phyloP scores from a whole-genome alignment of 2,329 filamentous ascomycete species.

The Calonectria crousiana region DNA sequence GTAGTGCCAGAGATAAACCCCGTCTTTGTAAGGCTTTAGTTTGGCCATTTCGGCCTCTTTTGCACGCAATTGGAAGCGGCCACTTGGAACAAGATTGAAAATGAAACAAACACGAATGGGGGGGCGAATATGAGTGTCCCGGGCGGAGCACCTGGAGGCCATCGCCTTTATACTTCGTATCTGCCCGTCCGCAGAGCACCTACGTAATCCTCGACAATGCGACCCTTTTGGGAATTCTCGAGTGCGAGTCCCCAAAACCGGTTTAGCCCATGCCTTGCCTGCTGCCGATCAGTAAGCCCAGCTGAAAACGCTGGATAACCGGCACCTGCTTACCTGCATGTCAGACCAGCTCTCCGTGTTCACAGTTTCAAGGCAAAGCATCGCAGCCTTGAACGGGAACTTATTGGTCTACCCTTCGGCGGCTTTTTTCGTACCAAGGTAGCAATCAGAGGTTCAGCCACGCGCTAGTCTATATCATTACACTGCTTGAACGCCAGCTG shows the following conservation, averaged over 20 bases:
- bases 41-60: neutral
- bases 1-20: constrained; percentile 1
- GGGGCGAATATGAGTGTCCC: neutral
- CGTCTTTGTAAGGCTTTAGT: neutral
- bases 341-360: neutral
- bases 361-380: no score
- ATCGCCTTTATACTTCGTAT: neutral
- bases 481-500: neutral
- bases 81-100: neutral
- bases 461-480: neutral
- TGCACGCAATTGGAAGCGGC: neutral
- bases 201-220: neutral
- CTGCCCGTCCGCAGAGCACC: neutral
- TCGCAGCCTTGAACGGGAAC: no score
- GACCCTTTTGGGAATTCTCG: neutral
- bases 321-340: neutral
- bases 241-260: neutral
- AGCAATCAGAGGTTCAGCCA: neutral
- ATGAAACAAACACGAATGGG: neutral
- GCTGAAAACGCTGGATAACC: constrained; percentile 2
- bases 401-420: neutral
- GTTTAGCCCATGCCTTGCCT: neutral
- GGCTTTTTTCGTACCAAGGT: neutral
- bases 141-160: neutral
- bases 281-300: neutral